Percentiles rank a stretch among this genome's conserved stretches.
phyloP scores from a whole-genome alignment of 768 basidiomycete species.

The Asterophora parasitica region DNA sequence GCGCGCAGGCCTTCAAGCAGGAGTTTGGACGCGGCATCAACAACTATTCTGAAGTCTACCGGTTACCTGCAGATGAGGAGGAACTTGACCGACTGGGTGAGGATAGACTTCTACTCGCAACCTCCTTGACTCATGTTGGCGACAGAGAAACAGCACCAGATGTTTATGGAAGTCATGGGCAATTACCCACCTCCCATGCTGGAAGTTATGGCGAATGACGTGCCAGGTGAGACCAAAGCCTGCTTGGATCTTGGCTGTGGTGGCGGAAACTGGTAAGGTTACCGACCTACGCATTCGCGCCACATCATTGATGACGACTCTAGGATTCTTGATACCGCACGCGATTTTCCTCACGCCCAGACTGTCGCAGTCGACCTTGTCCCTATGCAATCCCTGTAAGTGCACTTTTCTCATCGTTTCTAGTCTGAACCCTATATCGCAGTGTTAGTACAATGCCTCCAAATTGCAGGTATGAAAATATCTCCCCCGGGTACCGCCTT shows the following conservation, averaged over 20 bases:
- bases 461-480: conserved; percentile 53
- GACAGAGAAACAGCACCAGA: conserved; percentile 61
- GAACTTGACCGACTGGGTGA: conserved; percentile 66
- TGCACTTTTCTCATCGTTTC: conserved; percentile 10
- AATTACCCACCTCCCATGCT: conserved; percentile 58
- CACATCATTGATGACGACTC: conserved; percentile 1
- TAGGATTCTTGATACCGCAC: conserved; percentile 75
- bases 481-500: conserved; percentile 1
- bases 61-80: conserved; percentile 74
- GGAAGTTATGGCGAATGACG: conserved; percentile 56
- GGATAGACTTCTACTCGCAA: conserved; percentile 13
- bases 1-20: conserved; percentile 51
- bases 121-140: conserved; percentile 6
- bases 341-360: conserved; percentile 64
- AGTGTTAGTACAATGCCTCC: conserved; percentile 54
- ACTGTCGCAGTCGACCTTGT: conserved; percentile 76
- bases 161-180: conserved; percentile 63
- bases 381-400: conserved; percentile 72
- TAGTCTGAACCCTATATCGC: conserved; percentile 14
- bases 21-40: conserved; percentile 71
- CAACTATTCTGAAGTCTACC: conserved; percentile 76
- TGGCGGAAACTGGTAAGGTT: conserved; percentile 67
- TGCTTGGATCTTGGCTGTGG: conserved; percentile 77
- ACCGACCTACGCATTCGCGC: conserved; percentile 2
- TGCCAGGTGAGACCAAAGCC: conserved; percentile 53